Percentiles rank a stretch among this genome's conserved stretches.
These are phyloP conservation scores for Akanthomyces lecanii DNA, from an alignment of 2,329 filamentous ascomycete species.

Conservation along the genomic window DNA sequence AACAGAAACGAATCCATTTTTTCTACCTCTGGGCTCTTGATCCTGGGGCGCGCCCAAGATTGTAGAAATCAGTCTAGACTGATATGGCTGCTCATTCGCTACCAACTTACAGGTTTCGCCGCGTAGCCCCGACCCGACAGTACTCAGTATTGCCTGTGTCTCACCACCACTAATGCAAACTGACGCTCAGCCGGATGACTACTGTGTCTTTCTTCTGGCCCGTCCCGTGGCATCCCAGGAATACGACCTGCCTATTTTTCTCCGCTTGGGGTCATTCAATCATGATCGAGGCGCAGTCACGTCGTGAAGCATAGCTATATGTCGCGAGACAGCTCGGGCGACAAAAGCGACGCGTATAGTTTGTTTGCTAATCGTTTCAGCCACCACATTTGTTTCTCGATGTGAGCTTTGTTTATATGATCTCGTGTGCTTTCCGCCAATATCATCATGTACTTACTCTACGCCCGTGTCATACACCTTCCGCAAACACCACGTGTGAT, in stretches of 20 bases:
- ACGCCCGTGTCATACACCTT: neutral
- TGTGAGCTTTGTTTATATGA: neutral
- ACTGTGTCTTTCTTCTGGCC: neutral
- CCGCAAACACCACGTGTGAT: neutral
- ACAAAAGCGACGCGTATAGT: neutral
- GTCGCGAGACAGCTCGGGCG: neutral
- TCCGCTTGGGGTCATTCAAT: neutral
- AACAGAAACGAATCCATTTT: neutral
- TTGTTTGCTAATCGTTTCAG: conserved; percentile 12
- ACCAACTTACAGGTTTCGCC: neutral
- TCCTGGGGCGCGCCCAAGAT: too few relatives aligned
- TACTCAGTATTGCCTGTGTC: neutral
- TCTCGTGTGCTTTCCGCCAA: conserved; percentile 9
- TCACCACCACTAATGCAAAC: conserved; percentile 8
- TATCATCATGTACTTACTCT: neutral
- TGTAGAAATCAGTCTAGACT: neutral
- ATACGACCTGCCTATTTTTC: neutral
- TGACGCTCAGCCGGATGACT: neutral
- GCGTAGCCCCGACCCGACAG: neutral
- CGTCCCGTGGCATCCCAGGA: neutral
- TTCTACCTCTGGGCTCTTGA: neutral
- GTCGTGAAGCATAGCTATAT: neutral
- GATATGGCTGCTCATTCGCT: conserved; percentile 1
- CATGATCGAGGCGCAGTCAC: neutral
- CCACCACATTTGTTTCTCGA: neutral